phyloP scores from a whole-genome alignment of 108 stramenopile species.

The Seminavis robusta region DNA sequence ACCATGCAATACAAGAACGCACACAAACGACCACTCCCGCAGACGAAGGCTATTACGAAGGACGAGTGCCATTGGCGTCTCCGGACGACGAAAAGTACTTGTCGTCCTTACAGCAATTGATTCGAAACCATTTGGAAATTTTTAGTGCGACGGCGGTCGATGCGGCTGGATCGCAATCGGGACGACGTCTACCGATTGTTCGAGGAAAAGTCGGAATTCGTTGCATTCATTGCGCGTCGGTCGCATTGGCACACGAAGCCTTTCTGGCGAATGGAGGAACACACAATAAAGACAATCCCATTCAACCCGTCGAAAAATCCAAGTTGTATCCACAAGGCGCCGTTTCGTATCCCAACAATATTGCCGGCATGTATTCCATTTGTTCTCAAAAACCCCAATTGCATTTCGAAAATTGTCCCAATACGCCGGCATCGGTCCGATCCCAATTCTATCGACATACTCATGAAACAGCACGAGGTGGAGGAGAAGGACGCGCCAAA shows the following conservation, averaged over 20 bases:
- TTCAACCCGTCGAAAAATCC: neutral
- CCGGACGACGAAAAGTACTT: conserved; percentile 29
- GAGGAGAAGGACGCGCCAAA: neutral
- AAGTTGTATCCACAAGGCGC: conserved; percentile 33
- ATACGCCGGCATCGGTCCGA: conserved; percentile 20
- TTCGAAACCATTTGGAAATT: conserved; percentile 39
- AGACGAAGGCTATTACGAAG: conserved; percentile 61
- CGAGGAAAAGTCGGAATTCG: conserved; percentile 52
- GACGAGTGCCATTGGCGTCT: conserved; percentile 27
- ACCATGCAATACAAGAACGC: neutral
- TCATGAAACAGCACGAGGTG: neutral
- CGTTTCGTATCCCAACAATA: conserved; percentile 38
- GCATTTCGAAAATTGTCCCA: conserved; percentile 48
- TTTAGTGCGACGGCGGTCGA: conserved; percentile 39
- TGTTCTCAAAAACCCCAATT: conserved; percentile 43
- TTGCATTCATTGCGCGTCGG: conserved; percentile 54
- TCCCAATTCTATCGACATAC: conserved; percentile 13
- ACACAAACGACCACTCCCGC: conserved; percentile 6
- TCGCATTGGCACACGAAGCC: neutral
- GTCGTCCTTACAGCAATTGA: conserved; percentile 29
- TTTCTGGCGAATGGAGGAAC: neutral
- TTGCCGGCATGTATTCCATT: conserved; percentile 31
- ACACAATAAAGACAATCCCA: no score
- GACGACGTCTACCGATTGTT: conserved; percentile 26
- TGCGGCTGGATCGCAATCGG: conserved; percentile 7